Evolutionary conservation across 2,329 filamentous ascomycete species (phyloP).

Genomic region (Xylaria sp.): DNA sequence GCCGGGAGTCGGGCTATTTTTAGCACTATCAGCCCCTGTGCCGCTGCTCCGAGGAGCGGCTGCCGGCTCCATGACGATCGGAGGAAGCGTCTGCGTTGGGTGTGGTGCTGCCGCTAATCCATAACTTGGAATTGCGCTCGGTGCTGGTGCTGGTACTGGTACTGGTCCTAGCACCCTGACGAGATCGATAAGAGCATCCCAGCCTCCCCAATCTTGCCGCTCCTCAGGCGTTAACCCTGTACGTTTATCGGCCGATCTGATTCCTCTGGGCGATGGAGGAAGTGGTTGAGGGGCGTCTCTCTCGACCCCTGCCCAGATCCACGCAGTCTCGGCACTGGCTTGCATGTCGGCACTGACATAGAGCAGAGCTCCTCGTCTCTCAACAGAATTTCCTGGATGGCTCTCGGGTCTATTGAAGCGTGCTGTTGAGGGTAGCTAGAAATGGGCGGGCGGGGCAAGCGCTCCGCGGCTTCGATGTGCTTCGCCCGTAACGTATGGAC

Average conservation of each 20-base stretch:
- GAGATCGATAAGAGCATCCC: constrained; percentile 73
- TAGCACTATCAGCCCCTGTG: constrained; percentile 34
- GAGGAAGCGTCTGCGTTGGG: constrained; percentile 39
- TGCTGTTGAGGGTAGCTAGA: constrained; percentile 36
- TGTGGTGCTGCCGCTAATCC: constrained; percentile 26
- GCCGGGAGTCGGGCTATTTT: constrained; percentile 43
- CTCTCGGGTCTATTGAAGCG: constrained; percentile 31
- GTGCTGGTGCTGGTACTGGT: constrained; percentile 32
- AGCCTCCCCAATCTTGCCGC: constrained; percentile 76
- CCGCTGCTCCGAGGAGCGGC: constrained; percentile 33
- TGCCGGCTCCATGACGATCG: constrained; percentile 43
- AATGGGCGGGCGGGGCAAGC: constrained; percentile 38
- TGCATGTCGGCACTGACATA: constrained; percentile 90
- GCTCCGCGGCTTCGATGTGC: constrained; percentile 51
- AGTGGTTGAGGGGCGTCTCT: constrained; percentile 44
- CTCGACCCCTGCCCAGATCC: constrained; percentile 79
- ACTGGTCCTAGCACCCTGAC: constrained; percentile 59
- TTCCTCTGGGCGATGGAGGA: constrained; percentile 41
- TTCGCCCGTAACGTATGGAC: constrained; percentile 67
- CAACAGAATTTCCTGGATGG: constrained; percentile 47
- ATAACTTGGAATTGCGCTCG: constrained; percentile 37
- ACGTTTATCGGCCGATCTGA: constrained; percentile 54
- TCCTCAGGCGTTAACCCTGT: constrained; percentile 62
- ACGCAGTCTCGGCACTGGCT: constrained; percentile 75
- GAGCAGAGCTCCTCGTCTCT: constrained; percentile 86